Conservation (phyloP, 1,284 basidiomycete genomes). For the Acaromyces ingoldii region DNA sequence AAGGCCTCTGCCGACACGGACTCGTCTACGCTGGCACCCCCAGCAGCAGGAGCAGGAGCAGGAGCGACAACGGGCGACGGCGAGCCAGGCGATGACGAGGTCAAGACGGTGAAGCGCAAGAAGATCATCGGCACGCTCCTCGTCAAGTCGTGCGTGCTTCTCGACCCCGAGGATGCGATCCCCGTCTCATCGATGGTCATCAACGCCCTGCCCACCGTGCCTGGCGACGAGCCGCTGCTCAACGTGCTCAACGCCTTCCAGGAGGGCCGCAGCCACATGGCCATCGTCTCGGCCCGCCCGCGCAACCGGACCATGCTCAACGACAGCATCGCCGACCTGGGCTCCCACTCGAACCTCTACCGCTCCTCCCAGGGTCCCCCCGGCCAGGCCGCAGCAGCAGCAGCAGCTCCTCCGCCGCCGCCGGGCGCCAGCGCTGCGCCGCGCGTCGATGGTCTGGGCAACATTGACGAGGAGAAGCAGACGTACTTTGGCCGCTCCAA, state of each 20-base stretch:
- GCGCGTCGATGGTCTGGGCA: constrained; percentile 21
- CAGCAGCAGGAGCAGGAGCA: constrained; percentile 11
- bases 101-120: constrained; percentile 54
- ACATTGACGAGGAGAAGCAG: constrained; percentile 43
- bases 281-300: constrained; percentile 63
- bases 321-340: constrained; percentile 49
- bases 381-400: too few relatives aligned
- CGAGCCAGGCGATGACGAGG: not conserved
- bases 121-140: constrained; percentile 75
- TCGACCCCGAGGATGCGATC: constrained; percentile 69
- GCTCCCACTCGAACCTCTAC: constrained; percentile 13
- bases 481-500: not conserved
- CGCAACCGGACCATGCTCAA: constrained; percentile 40
- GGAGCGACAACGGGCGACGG: not conserved
- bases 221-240: constrained; percentile 76
- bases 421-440: constrained; percentile 16
- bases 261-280: constrained; percentile 85
- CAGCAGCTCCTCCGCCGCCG: not conserved
- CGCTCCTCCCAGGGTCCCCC: constrained; percentile 1
- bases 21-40: not conserved
- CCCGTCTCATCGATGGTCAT: constrained; percentile 47
- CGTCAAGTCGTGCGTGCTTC: constrained; percentile 78
- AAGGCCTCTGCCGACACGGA: not conserved
- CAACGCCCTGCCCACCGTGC: constrained; percentile 78
- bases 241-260: constrained; percentile 85